phyloP scores from a whole-genome alignment of 208 protist species.

The Borovskyia barvae region DNA sequence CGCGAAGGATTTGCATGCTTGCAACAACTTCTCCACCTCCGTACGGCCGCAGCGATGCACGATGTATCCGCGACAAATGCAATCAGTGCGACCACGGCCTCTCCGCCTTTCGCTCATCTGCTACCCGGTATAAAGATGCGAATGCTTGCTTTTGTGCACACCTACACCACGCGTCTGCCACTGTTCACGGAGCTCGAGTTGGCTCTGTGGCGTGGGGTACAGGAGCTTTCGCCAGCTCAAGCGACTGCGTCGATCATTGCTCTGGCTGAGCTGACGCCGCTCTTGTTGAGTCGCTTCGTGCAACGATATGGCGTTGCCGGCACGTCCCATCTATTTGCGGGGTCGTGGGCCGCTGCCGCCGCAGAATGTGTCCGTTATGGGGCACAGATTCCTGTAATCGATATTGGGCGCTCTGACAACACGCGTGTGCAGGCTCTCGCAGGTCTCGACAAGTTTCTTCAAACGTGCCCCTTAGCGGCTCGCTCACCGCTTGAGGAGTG shows the following conservation, averaged over 20 bases:
- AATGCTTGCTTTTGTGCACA: constrained; percentile 47
- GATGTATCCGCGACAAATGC: background rate
- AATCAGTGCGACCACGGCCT: background rate
- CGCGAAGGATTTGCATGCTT: constrained; percentile 69
- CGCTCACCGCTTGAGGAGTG: constrained; percentile 53
- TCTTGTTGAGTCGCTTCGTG: constrained; percentile 63
- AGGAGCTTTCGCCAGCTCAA: constrained; percentile 17
- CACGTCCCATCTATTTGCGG: constrained; percentile 41
- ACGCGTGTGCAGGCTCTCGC: constrained; percentile 29
- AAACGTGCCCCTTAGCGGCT: constrained; percentile 39
- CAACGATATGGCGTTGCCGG: constrained; percentile 52
- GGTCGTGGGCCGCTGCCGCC: constrained; percentile 58
- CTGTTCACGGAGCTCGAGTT: constrained; percentile 60
- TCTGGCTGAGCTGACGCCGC: constrained; percentile 43
- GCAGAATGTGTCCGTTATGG: constrained; percentile 51
- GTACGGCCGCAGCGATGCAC: constrained; percentile 9
- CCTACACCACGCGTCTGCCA: constrained; percentile 48
- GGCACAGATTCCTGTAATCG: constrained; percentile 44
- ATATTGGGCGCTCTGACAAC: constrained; percentile 43
- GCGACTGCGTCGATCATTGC: constrained; percentile 7
- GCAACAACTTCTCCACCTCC: constrained; percentile 47
- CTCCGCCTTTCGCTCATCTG: background rate
- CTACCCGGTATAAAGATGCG: constrained; percentile 29
- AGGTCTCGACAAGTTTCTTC: constrained; percentile 50
- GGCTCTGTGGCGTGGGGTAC: constrained; percentile 57